Base-by-base conservation (phyloP, 2,329 filamentous ascomycete genomes). In the Phaeosphaeria sp. region DNA sequence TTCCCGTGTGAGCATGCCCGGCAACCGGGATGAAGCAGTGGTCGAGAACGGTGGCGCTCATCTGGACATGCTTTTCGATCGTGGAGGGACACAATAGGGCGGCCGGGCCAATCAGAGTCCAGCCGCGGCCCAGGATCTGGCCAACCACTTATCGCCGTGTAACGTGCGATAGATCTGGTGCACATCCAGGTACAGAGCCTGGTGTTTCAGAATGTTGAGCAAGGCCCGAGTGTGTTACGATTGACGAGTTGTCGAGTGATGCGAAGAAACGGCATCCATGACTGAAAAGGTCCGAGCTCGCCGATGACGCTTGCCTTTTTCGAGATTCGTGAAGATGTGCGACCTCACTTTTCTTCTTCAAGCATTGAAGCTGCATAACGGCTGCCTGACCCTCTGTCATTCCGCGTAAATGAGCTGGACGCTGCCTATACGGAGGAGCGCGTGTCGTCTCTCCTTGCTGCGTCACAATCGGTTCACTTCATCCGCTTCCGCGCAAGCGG, bases 381-480 rank as follows among this genome's bases (percentile, higher is more conserved):
- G 65, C 57, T 58, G 57, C 53, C 52, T 59, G 50, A 51, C 53
- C 13, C 53, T 52, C 52, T 57, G 62, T 56, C 61, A 51, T 56
- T 55, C 62, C 45, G 65, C 61, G 64, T 66, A 69, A 63, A 76
- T 76, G 74, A 67, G 58, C 60, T 60, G 67, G 64, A 61, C 64
- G 57, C 55, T 66, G 53, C 54, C 57, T 43, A 59, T 66, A 30
- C 72, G 61, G 54, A 62, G 60, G 62, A 66, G 61, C 59, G 59
- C 51, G 33, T 59, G 62, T 63, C 66, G 64, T 56, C 64, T 63
- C 55, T 65, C 62, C 49, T 63, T 56, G 53, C 57, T 60, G 43
- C 55, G 59, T 52, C 53, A 63, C 59, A 56, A 53, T 54, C 62
- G 61, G 52, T 49, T 59, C 58, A 57, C 59, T 51, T 51, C 63